These are phyloP conservation scores for Xylona heveae DNA, from an alignment of 495 filamentous ascomycete species.

Conservation along the genomic window DNA sequence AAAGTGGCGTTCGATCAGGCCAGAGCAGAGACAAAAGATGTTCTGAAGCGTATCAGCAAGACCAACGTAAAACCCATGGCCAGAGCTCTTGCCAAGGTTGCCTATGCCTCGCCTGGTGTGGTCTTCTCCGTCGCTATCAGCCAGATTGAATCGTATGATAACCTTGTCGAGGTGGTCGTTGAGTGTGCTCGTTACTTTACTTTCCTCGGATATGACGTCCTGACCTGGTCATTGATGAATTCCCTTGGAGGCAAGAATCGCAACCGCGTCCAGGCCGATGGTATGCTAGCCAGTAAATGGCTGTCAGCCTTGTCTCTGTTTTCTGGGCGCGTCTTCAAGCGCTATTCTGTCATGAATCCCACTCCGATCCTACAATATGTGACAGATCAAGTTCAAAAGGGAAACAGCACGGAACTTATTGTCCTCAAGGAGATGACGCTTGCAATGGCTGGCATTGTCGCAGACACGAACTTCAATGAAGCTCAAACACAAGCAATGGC, in stretches of 20 bases:
- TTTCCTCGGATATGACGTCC: slow-evolving; percentile 73
- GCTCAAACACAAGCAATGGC: slow-evolving; percentile 67
- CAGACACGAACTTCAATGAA: slow-evolving; percentile 70
- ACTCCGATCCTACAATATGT: slow-evolving; percentile 79
- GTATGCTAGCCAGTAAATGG: slow-evolving; percentile 78
- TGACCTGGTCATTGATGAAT: slow-evolving; percentile 73
- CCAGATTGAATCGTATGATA: slow-evolving; percentile 81
- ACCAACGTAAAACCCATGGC: slow-evolving; percentile 74
- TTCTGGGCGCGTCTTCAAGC: slow-evolving; percentile 67
- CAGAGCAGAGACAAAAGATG: slow-evolving; percentile 52
- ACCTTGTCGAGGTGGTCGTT: slow-evolving; percentile 79
- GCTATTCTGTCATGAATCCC: slow-evolving; percentile 64
- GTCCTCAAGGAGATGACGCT: slow-evolving; percentile 72
- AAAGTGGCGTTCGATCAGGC: slow-evolving; percentile 56
- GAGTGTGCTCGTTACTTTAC: slow-evolving; percentile 90
- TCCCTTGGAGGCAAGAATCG: slow-evolving; percentile 53
- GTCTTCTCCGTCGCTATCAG: slow-evolving; percentile 71
- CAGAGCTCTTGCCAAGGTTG: slow-evolving; percentile 65
- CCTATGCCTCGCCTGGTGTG: slow-evolving; percentile 69
- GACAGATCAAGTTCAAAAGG: slow-evolving; percentile 53
- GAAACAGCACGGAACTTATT: slow-evolving; percentile 69
- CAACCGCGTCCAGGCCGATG: slow-evolving; percentile 60
- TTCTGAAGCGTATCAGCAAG: slow-evolving; percentile 66
- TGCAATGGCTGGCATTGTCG: slow-evolving; percentile 81
- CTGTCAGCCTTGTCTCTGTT: slow-evolving; percentile 67